Evolutionary conservation across 495 filamentous ascomycete species (phyloP), one percentile per base, ranked within the genome.

Genomic region (Trichoderma orchidacearum): DNA sequence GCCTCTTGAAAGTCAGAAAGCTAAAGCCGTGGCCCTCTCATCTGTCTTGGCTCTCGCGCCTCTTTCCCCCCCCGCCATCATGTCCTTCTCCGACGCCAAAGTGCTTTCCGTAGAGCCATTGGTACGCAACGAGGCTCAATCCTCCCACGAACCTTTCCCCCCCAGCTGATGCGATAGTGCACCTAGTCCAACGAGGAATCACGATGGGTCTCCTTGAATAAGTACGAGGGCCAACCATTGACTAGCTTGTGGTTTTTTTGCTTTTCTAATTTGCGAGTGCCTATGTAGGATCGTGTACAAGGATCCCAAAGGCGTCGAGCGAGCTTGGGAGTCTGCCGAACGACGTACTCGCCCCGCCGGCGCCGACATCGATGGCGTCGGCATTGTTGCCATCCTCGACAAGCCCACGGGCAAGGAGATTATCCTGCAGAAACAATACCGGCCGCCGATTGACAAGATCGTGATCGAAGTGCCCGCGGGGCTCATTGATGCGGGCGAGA

Each of bases 381-480:
- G 90, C 18, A 95, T 96, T 57, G 81, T 92, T 30, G 87, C 90
- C 18, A 87, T 98, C 31, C 69, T 98, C 2, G 82, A 88, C 62
- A 86, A 86, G 60, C 71, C 82, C 1, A 77, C 76, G 1, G 71
- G 73, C 71, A 35, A 17, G 4, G 83, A 92, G 61, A 75, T 96
- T 23, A 70, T 96, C 23, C 78, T 96, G 18, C 86, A 93, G 61
- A 90, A 90, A 63, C 91, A 96, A 64, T 96, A 85, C 65, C 80
- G 91, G 7, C 90, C 91, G 0, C 91, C 91, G 0, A 73, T 94
- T 36, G 81, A 87, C 60, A 86, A 85, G 59, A 72, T 87, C 27
- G 79, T 80, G 31, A 85, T 96, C 57, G 91, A 96, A 65, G 76
- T 94, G 2, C 91, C 91, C 0, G 91, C 91, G 3, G 91, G 91